Base-by-base conservation (phyloP, 2,329 filamentous ascomycete species). In the Penicillium fuscoglaucum region DNA sequence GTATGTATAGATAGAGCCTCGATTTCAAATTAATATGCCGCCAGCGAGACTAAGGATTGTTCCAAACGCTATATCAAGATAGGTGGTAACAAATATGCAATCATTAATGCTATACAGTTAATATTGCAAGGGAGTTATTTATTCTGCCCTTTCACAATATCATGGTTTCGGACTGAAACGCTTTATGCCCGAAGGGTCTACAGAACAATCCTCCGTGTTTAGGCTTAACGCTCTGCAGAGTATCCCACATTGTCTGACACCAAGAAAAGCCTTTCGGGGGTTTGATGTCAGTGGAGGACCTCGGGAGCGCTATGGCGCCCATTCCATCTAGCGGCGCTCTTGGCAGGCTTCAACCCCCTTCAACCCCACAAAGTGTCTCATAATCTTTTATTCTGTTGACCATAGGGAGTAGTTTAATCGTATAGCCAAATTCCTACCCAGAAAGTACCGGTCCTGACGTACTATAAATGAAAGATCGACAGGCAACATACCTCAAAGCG, bases 121-220 rank as follows among this genome's bases (percentile, higher is more conserved):
- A 19, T 33, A 61, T 59, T 65, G 57, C 5, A 64, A 59, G 60
- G 57, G 59, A 28, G 41, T 53, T 59, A 28, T 39, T 53, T 59
- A 28, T 33, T 5, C 19, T n/a, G 4, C 24, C 33, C 13, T n/a
- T 28, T 35, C 44, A 29, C 21, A 58, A 60, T 54, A 47, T 51
- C 56, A 24, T 41, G 21, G 51, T 61, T 43, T 59, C 39, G 59
- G 60, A 41, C 55, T 64, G 64, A 65, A 66, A 66, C 64, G 50
- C 51, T 44, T 52, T 55, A 52, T 60, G 9, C 54, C 61, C 28
- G 45, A 60, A 60, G 1, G 26, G 52, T 47, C 35, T 55, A 43
- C 45, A 57, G 58, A 61, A 52, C 5, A 40, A 35, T 29, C 6
- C 10, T 28, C 47, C 48, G 31, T 37, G 28, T 29, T 26, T 29